A percentile compares a stretch with the other conserved stretches of the same genome.
These are phyloP conservation scores for Penicillium capsulatum DNA, from an alignment of 2,329 filamentous ascomycete species.

Conservation along the genomic window DNA sequence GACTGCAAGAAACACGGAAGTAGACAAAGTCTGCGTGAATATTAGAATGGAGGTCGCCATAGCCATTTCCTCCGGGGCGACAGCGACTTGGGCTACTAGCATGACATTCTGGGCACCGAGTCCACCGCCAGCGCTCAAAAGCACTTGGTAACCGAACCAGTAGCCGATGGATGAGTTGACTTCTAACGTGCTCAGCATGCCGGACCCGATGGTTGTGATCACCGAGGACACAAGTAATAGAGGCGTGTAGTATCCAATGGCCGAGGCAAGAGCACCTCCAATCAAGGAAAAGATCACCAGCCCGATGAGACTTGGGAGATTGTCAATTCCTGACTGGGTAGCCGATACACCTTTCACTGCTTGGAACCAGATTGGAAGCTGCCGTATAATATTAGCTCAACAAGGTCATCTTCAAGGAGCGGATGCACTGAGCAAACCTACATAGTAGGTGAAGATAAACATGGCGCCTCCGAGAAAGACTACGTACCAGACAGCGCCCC, in stretches of 20 bases:
- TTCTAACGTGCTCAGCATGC: conserved; percentile 40
- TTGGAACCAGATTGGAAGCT: conserved; percentile 47
- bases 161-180: conserved; percentile 27
- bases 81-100: conserved; percentile 34
- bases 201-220: conserved; percentile 38
- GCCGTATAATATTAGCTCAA: too few relatives aligned
- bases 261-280: conserved; percentile 26
- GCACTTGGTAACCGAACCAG: conserved; percentile 40
- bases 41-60: conserved; percentile 34
- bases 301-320: conserved; percentile 34
- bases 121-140: conserved; percentile 35
- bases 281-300: conserved; percentile 33
- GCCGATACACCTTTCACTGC: conserved; percentile 43
- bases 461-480: conserved; percentile 10
- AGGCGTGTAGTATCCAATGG: conserved; percentile 37
- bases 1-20: conserved; percentile 48
- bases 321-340: conserved; percentile 43
- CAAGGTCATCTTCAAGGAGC: too few relatives aligned
- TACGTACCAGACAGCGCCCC: conserved; percentile 5
- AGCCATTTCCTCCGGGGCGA: conserved; percentile 30
- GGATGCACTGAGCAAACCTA: conserved; percentile 2
- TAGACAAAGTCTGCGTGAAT: conserved; percentile 35
- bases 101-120: conserved; percentile 34
- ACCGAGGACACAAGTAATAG: conserved; percentile 32
- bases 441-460: conserved; percentile 14